Evolutionary conservation across 352 stramenopile genomes (phyloP), one percentile per base, ranked within the genome.

Genomic region (Achlya hypogyna): DNA sequence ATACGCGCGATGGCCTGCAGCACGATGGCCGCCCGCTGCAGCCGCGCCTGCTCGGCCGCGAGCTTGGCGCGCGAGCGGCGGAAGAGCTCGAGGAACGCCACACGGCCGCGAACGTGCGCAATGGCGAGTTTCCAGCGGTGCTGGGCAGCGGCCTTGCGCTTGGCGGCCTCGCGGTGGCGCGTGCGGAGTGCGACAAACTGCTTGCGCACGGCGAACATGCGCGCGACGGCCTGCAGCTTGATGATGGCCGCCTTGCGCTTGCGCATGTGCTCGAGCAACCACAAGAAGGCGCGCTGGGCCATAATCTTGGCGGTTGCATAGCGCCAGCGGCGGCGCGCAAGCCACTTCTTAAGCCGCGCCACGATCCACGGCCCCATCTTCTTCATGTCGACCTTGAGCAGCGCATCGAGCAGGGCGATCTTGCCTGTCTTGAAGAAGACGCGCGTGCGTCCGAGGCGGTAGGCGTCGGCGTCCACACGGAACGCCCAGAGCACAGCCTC

Each of bases 351-450:
- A 38, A 94, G 70, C 40, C 85, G 83, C 45, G 82, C 79, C 29
- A 94, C 83, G 56, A 94, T 92, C 83, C 85, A 92, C 28, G 82
- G 81, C 16, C 85, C 85, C 82, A 93, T 93, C 72, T 93, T 93
- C 75, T 91, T 90, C 86, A 93, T 93, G 65, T 93, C 82, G 18
- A 93, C 79, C 77, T 91, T 91, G 31, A 96, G 73, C 18, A 96
- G 74, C 5, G 86, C 86, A 59, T 96, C 84, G 4, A 97, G 71
- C 5, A 91, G 75, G 45, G 88, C 85, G 65, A 97, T 96, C 72
- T 95, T 93, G 67, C 89, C 89, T 18, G 88, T 93, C 77, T 92
- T 94, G 74, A 97, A 96, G 74, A 97, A 97, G 25, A 96, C 86
- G 71, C 91, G 91, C 12, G 89, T 96, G 32, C 82, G 80, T 71